Percentiles rank a stretch among this genome's conserved stretches.
phyloP scores from a whole-genome alignment of 169 alveolate species.

The Cryptosporidium ubiquitum region DNA sequence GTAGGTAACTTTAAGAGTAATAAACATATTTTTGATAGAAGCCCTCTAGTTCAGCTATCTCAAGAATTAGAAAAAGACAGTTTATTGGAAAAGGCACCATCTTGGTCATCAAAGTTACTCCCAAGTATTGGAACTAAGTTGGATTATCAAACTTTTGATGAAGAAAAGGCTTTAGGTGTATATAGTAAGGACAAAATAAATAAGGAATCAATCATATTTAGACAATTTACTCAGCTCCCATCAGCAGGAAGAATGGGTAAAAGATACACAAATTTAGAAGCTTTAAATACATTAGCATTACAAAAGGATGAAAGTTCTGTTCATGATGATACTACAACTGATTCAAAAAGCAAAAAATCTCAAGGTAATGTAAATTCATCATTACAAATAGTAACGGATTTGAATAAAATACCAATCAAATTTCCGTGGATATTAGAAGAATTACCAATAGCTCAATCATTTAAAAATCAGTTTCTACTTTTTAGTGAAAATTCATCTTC shows the following conservation, averaged over 20 bases:
- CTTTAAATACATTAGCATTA: not conserved
- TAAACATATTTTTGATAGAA: conserved; percentile 63
- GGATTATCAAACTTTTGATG: conserved; percentile 21
- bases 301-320: conserved; percentile 16
- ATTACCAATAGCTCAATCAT: conserved; percentile 24
- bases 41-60: conserved; percentile 50
- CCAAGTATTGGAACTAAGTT: conserved; percentile 69
- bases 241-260: conserved; percentile 66
- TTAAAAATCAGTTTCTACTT: conserved; percentile 15
- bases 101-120: conserved; percentile 53
- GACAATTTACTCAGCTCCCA: conserved; percentile 22
- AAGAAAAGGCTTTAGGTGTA: conserved; percentile 58
- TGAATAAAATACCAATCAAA: conserved; percentile 37
- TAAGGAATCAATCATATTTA: conserved; percentile 30
- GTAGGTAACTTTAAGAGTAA: conserved; percentile 24
- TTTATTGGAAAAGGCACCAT: conserved; percentile 30
- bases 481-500: conserved; percentile 16
- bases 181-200: conserved; percentile 8
- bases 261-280: not conserved
- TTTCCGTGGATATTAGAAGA: conserved; percentile 59
- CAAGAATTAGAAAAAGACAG: conserved; percentile 21
- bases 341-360: not conserved
- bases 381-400: not conserved
- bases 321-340: conserved; percentile 21
- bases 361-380: not conserved